A percentile compares a stretch with the other conserved stretches of the same genome.
Evolutionary conservation across 306 rosid genomes (phyloP).

Genomic region (Malus sieversii): DNA sequence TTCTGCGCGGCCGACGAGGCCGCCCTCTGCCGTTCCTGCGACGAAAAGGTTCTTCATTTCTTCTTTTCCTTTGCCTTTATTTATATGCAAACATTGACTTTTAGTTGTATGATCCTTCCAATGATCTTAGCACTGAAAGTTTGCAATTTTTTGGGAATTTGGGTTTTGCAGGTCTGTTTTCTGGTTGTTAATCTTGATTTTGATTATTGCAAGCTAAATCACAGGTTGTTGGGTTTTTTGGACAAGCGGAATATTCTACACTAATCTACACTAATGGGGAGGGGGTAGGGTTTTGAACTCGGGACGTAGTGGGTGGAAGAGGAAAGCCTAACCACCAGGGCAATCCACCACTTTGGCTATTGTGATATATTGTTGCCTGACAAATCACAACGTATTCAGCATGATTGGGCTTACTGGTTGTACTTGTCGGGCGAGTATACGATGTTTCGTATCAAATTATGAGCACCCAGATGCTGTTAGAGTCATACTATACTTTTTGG

Average conservation of each 20-base stretch:
- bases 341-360: not conserved
- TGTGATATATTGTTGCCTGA: not conserved
- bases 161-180: not conserved
- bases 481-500: not conserved
- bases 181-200: not conserved
- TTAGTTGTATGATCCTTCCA: not conserved
- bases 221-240: not conserved
- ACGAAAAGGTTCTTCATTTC: conserved; percentile 25
- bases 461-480: not conserved
- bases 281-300: too few species aligned
- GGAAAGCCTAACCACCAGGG: too few species aligned
- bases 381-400: not conserved
- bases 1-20: conserved; percentile 52
- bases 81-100: not conserved
- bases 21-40: conserved; percentile 43
- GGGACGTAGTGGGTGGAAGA: too few species aligned
- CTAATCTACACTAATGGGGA: too few species aligned
- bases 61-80: not conserved
- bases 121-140: not conserved
- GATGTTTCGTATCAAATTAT: not conserved
- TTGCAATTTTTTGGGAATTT: not conserved
- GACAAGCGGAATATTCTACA: not conserved
- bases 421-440: not conserved
- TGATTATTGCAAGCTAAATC: not conserved
- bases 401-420: not conserved